Evolutionary conservation across 2,329 filamentous ascomycete genomes (phyloP), one percentile per base, ranked within the genome.

Genomic region (Teratosphaeria gauchensis): DNA sequence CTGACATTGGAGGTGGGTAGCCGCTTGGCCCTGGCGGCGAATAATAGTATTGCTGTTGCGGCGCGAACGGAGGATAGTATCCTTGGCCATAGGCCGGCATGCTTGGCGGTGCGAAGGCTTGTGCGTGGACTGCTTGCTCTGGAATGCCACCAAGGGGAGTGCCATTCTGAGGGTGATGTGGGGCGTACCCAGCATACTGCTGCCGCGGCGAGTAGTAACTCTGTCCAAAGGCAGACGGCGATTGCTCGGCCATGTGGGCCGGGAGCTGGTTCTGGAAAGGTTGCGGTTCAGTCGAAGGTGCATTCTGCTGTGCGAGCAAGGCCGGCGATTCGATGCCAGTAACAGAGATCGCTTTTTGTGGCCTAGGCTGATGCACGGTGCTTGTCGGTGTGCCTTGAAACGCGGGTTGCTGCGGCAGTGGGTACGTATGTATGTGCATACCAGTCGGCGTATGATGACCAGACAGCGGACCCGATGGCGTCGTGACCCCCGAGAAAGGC

Each of bases 261-360:
- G 92, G 92, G n/a, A 96, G 85, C 73, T 96, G 92, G 67, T 96
- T 92, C 66, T 96, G 91, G 79, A 97, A 96, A 0, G 92, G 89
- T 70, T 92, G 89, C 67, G 92, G 87, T 67, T 88, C 80, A 14
- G 60, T 58, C 11, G 61, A 59, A 30, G 65, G 62, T 33, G 64
- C 64, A 11, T 58, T 33, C 33, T 56, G 53, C 64, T 84, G 80
- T 67, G 84, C 82, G 74, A 84, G 76, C 65, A 79, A 80, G 4
- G 83, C 85, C 3, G 92, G 90, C 7, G 89, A 89, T 73, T 97
- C 94, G 65, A 97, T 96, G 67, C 90, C 91, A 59, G 90, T 89
- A 59, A 97, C 85, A 9, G 92, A 96, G 33, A 97, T 90, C 5
- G 91, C 82, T 78, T 97, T 97, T 73, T 97, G 92, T 8, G 94